Base-by-base conservation (phyloP, 2,329 filamentous ascomycete genomes). In the Pseudopithomyces chartarum region DNA sequence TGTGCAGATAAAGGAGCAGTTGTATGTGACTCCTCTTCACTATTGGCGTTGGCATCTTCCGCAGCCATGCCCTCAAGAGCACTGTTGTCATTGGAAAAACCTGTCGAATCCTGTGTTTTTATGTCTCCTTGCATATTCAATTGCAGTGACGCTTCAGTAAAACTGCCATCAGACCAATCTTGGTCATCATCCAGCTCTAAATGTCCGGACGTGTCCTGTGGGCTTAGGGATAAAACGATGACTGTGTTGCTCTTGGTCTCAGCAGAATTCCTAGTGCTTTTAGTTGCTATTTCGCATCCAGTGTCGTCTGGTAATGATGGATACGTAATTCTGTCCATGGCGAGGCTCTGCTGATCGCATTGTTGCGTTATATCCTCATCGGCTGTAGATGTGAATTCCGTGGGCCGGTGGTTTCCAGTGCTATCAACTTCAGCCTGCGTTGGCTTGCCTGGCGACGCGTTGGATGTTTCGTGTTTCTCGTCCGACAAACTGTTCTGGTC, bases 121-220 rank as follows among this genome's bases (percentile, higher is more conserved):
- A 66, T 65, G 12, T 67, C 63, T 38, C 56, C 63, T 46, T 66
- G 64, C 5, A 75, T 67, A 32, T 70, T 55, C 13, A 72, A 36
- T 44, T 75, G 72, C 22, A 75, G 42, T 2, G 69, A 70, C 15
- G 68, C 70, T 55, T 74, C 71, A 1, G 69, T 73, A 4, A 69
- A 63, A 1, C 73, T 63, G 23, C 68, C 66, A 2, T 68, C 61
- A 6, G 53, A 44, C 3, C 44, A 49, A 8, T 44, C 55, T 10
- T 56, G 58, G 22, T 46, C 10, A 22, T 39, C 19, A 15, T 43
- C 40, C 11, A 22, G 36, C 3, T 57, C 44, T 2, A 34, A 10
- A 19, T 33, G 17, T 19, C 8, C 48, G 6, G 17, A 49, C 22
- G 23, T 33, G 20, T 38, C 51, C 20, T 48, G n/a, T 15, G 23